Base-by-base conservation (phyloP, 1,284 basidiomycete genomes). In the Sporisorium reilianum region DNA sequence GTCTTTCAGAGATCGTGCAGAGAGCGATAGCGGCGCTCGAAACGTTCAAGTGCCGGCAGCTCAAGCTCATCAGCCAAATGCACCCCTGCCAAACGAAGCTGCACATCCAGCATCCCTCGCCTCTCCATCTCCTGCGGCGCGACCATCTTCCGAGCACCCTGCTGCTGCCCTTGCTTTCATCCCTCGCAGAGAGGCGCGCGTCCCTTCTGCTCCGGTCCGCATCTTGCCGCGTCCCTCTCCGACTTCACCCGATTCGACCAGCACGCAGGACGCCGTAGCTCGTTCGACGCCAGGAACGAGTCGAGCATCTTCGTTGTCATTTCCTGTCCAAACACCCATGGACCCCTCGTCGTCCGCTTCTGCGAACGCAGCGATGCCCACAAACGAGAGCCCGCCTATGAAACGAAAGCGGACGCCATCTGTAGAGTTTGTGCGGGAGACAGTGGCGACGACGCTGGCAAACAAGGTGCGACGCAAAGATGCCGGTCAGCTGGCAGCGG, bases 331-430 rank as follows among this genome's bases (percentile, higher is more conserved):
- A 12, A 16, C 12, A 28, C 26, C 45, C 26, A 18, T 28, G 3
- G 45, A 46, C 4, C 10, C 45, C 26, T 11, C 45, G 10, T 25
- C 28, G 25, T 7, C 6, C 26, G 14, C 16, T n/a, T 14, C n/a
- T 28, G 26, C 16, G 10, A 28, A 5, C 45, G 16, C 25, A 18
- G 26, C 45, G 7, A 4, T 16, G 3, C 11, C 23, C 28, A 30
- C 46, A 20, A 20, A 23, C 9, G 48, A 34, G 23, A 50, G 32
- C 5, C 32, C n/a, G 1, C 26, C 28, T 20, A 3, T 20, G 46
- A 50, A 50, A 32, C 36, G 48, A 32, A 50, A 36, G 22, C 48
- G 48, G 5, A 18, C 48, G 30, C 32, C 22, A 50, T 50, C 48
- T 18, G 12, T 49, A 12, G 48, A 49, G 10, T 34, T n/a, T 11